Percentiles rank a stretch among this genome's conserved stretches.
Conservation (phyloP, 441 rosid genomes). For the Francoa sonchifolia region DNA sequence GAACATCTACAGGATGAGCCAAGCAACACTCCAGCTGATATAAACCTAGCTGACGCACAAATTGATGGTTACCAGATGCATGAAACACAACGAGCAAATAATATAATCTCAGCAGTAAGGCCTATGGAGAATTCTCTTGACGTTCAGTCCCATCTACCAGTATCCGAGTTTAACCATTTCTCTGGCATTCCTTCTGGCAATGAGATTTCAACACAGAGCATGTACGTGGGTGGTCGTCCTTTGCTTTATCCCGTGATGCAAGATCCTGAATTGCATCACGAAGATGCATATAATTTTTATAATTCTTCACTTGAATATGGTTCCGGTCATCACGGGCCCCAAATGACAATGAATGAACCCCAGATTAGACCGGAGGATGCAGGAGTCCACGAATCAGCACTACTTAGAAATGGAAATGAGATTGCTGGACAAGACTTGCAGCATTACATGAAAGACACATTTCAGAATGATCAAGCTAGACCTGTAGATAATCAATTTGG, state of each 20-base stretch:
- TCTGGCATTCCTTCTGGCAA: slow-evolving; percentile 32
- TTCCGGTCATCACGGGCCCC: slow-evolving; percentile 28
- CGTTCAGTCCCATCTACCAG: slow-evolving; percentile 20
- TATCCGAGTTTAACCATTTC: slow-evolving; percentile 30
- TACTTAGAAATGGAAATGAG: slow-evolving; percentile 29
- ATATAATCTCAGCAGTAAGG: slow-evolving; percentile 14
- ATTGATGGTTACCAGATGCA: slow-evolving; percentile 26
- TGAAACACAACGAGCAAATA: slow-evolving; percentile 19
- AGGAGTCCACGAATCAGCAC: slow-evolving; percentile 15
- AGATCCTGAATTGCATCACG: slow-evolving; percentile 34
- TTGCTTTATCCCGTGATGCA: slow-evolving; percentile 29
- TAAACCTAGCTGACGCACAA: too few relatives aligned
- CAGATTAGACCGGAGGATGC: slow-evolving; percentile 25
- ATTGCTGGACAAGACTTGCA: slow-evolving; percentile 25
- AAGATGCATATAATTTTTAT: slow-evolving; percentile 33
- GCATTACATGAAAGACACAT: slow-evolving; percentile 24
- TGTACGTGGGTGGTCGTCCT: slow-evolving; percentile 41
- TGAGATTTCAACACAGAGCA: slow-evolving; percentile 28
- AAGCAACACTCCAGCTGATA: background rate
- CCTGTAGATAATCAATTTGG: slow-evolving; percentile 38
- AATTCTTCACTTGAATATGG: slow-evolving; percentile 37
- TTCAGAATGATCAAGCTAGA: slow-evolving; percentile 40
- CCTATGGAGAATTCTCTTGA: slow-evolving; percentile 27
- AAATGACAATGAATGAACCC: slow-evolving; percentile 24
- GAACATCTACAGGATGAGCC: slow-evolving; percentile 9